Evolutionary conservation across 1,284 basidiomycete species (phyloP), one percentile per base, ranked within the genome.

Genomic region (Ustilago trichophora): DNA sequence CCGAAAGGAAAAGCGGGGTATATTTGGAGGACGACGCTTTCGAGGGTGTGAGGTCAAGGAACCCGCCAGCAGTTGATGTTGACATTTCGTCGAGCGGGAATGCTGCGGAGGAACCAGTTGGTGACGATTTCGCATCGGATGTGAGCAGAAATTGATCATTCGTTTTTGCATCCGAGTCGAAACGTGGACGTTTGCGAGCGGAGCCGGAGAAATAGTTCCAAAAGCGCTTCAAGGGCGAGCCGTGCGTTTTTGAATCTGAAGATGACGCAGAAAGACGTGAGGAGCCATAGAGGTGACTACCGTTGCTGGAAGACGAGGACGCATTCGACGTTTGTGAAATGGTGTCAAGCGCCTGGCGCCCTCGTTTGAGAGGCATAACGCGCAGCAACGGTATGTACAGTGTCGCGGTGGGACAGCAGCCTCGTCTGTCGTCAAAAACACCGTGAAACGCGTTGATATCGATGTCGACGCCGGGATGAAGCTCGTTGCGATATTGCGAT

Each of bases 301-400:
- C n/a, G n/a, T 13, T 10, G 21, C 29, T n/a, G n/a, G n/a, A n/a
- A 5, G 15, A n/a, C n/a, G 38, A 8, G 4, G 51, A 43, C 0
- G 62, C 19, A 2, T n/a, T n/a, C 12, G 49, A 45, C 29, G 40
- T 21, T 16, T 52, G 48, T 6, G 41, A 45, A 9, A 24, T 10
- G 0, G 51, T 19, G 8, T 45, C 58, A 16, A 45, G 46, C 51
- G 51, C 51, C 16, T 16, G 26, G 27, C 43, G 58, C 46, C 32
- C 36, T 31, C 51, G 24, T 26, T 62, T 62, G 29, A 21, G 11
- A 24, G 51, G 46, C 58, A 62, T 62, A 10, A 15, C 58, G 51
- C 46, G 13, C n/a, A n/a, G n/a, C n/a, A n/a, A n/a, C n/a, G n/a
- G n/a, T n/a, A n/a, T n/a, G n/a, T n/a, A n/a, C n/a, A n/a, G n/a